Base-by-base conservation (phyloP, 257 asterid genomes). In the Marsdenia floribunda region DNA sequence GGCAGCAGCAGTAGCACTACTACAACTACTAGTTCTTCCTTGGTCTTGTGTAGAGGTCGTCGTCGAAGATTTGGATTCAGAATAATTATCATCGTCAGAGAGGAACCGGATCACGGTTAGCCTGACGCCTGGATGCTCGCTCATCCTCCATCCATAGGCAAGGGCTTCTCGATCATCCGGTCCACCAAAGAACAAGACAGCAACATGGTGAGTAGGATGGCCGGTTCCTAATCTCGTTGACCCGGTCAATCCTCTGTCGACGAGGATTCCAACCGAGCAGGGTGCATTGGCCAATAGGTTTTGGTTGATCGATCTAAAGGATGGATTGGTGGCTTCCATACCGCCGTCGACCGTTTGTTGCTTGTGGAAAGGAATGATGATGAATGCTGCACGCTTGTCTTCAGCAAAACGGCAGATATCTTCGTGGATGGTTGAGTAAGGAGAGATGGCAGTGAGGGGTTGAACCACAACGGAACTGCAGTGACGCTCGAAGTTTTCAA, bases 291-390 rank as follows among this genome's bases (percentile, higher is more conserved):
- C 94, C 16, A 92, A 58, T 8, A 95, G 91, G 26, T 89, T 95
- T 80, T 92, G 97, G 73, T 95, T 95, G 64, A 95, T 87, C 1
- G 85, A 77, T 1, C 91, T 87, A 69, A 77, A 92, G 0, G 94
- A 89, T 0, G 97, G 92, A 74, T 95, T 90, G 0, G 91, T 83
- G 0, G 93, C 82, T 70, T 92, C 98, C 96, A 95, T 90, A 7
- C 96, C 98, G 0, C 99, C 99, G 42, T 92, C 99, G 4, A 95
- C 99, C 0, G 98, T 91, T 67, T 95, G 99, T 33, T 95, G 98
- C 35, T 92, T 95, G 78, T 95, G 98, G 61, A 92, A 95, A 1
- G 98, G 99, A 72, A 95, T 50, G 66, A 95, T 86, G 3, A 95
- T 75, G 12, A 95, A 58, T 0, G 96, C 92, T 0, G 82, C 92